phyloP scores from a whole-genome alignment of 2,329 filamentous ascomycete genomes.

The Cercospora sojina region DNA sequence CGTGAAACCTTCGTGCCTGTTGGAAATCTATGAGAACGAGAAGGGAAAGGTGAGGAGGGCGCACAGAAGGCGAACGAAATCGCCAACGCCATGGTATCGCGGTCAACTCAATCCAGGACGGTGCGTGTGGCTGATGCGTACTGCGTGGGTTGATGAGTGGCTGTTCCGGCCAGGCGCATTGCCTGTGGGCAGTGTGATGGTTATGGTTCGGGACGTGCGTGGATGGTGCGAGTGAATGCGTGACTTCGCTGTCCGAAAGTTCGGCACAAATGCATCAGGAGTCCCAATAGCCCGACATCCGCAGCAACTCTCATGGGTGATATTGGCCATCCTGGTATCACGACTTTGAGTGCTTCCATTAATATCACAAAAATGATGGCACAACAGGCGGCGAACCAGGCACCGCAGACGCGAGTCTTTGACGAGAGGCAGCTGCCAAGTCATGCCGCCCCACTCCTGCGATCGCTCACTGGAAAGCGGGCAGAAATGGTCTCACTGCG shows the following conservation, averaged over 20 bases:
- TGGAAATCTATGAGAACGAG: neutral
- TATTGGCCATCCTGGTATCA: neutral
- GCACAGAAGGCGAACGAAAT: constrained; percentile 4
- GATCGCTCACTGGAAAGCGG: neutral
- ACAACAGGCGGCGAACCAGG: neutral
- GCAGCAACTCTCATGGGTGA: neutral
- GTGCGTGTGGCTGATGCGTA: neutral
- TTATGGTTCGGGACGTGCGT: neutral
- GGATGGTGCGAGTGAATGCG: neutral
- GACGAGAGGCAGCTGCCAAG: neutral
- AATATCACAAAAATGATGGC: constrained; percentile 4
- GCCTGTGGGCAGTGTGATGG: neutral
- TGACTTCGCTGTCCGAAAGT: constrained; percentile 12
- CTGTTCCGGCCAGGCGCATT: neutral
- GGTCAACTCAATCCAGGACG: neutral
- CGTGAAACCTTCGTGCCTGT: neutral
- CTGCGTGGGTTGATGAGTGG: constrained; percentile 7
- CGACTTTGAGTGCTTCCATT: neutral
- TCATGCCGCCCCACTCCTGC: neutral
- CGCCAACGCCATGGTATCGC: constrained; percentile 6
- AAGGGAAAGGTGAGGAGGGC: neutral
- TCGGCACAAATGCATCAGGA: neutral
- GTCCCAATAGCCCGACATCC: neutral
- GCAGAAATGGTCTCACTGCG: constrained; percentile 5
- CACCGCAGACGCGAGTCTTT: neutral